Conservation (phyloP, 495 filamentous ascomycete species). For the Tuber magnatum region DNA sequence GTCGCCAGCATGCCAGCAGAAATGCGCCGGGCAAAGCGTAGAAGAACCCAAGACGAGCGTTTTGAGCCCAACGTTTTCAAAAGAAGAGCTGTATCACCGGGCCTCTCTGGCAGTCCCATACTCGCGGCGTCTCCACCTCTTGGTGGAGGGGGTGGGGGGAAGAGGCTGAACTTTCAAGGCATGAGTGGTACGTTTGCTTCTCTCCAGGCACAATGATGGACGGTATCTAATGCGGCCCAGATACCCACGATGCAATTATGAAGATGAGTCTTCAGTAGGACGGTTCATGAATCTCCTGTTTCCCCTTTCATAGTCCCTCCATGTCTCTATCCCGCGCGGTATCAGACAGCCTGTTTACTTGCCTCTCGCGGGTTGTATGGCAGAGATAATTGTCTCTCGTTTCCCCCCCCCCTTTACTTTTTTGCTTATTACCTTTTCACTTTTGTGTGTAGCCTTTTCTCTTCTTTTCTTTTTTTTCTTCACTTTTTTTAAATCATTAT, state of each 20-base stretch:
- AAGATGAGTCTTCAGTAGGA: slow-evolving; percentile 85
- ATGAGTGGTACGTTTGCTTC: slow-evolving; percentile 52
- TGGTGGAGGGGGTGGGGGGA: slow-evolving; percentile 47
- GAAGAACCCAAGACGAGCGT: slow-evolving; percentile 61
- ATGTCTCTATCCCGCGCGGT: neutral
- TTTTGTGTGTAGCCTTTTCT: neutral
- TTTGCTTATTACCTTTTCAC: neutral
- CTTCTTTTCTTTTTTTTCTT: neutral
- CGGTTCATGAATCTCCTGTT: neutral
- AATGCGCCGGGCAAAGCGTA: slow-evolving; percentile 36
- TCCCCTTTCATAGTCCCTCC: neutral
- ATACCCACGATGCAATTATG: slow-evolving; percentile 92
- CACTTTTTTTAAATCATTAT: neutral
- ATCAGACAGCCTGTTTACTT: neutral
- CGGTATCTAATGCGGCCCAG: slow-evolving; percentile 40
- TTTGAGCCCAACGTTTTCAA: slow-evolving; percentile 87
- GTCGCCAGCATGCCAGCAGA: slow-evolving; percentile 30
- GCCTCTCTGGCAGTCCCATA: slow-evolving; percentile 57
- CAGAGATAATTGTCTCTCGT: neutral
- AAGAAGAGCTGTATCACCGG: slow-evolving; percentile 83
- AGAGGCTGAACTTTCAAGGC: slow-evolving; percentile 81
- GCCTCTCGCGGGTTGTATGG: neutral
- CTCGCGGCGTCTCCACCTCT: slow-evolving; percentile 34
- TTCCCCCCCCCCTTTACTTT: neutral
- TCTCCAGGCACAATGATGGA: neutral